Percentiles rank a stretch among this genome's conserved stretches.
Evolutionary conservation across 495 filamentous ascomycete genomes (phyloP).

Genomic region (Neurospora sp.): DNA sequence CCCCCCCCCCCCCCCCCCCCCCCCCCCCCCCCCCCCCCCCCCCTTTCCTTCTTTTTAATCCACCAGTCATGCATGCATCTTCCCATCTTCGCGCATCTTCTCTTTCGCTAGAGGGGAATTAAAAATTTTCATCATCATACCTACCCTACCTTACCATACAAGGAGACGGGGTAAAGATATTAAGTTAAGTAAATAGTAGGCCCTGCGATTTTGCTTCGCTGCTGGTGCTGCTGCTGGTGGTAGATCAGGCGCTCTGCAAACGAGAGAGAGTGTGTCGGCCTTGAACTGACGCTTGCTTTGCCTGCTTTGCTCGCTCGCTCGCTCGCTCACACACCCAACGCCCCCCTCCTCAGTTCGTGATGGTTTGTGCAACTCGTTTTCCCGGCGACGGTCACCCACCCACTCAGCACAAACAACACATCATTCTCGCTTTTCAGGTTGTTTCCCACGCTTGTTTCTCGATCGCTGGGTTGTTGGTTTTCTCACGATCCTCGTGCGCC

Average conservation of each 20-base stretch:
- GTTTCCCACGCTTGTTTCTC: background rate
- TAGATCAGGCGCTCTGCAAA: background rate
- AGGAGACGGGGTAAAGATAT: background rate
- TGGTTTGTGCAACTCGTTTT: background rate
- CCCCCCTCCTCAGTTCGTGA: background rate
- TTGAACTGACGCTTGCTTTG: background rate
- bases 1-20: no score
- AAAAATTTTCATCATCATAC: background rate
- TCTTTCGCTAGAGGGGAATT: background rate
- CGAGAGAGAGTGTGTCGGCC: background rate
- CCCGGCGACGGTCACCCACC: background rate
- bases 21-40: no score
- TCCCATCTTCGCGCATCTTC: background rate
- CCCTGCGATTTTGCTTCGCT: background rate
- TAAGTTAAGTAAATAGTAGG: background rate
- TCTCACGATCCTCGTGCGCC: background rate
- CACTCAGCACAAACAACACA: background rate
- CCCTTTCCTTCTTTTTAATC: no score
- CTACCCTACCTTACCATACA: background rate
- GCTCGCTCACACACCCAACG: background rate
- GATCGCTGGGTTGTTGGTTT: background rate
- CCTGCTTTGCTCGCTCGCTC: background rate
- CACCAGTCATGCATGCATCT: background rate
- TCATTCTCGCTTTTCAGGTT: background rate
- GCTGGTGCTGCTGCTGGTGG: background rate